These are phyloP conservation scores for Saccharomyces paradoxus DNA, from an alignment of 805 yeast species.

Conservation along the genomic window DNA sequence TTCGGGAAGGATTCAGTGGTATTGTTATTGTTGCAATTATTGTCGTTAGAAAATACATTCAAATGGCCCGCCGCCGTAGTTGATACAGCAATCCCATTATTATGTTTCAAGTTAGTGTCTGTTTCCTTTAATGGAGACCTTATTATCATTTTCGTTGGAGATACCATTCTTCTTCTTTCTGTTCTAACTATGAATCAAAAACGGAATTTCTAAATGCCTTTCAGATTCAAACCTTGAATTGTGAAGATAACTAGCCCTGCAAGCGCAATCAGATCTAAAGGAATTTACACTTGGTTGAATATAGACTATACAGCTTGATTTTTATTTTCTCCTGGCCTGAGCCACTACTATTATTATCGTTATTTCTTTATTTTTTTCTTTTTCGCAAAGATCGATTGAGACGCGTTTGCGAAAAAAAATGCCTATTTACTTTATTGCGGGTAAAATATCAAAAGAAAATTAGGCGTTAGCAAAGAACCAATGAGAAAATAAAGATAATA, in stretches of 20 bases:
- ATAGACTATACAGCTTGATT: neutral
- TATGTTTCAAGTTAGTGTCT: conserved; percentile 21
- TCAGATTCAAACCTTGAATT: neutral
- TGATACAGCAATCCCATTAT: conserved; percentile 3
- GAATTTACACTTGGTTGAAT: neutral
- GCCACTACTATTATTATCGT: neutral
- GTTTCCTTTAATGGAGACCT: conserved; percentile 30
- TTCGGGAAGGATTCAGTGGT: conserved; percentile 4
- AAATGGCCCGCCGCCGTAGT: neutral
- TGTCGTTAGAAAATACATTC: neutral
- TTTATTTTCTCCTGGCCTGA: neutral
- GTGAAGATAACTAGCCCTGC: neutral
- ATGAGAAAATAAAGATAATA: neutral
- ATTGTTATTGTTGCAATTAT: neutral
- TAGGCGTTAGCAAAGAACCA: neutral
- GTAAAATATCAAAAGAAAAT: neutral
- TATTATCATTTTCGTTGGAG: conserved; percentile 9
- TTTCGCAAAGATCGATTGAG: neutral
- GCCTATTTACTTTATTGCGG: neutral
- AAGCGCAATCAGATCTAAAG: neutral
- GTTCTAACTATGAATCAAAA: neutral
- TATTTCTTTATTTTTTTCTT: neutral
- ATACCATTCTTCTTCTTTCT: conserved; percentile 6
- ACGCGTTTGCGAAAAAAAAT: neutral
- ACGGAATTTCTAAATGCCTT: neutral